Evolutionary conservation across 352 stramenopile genomes (phyloP).

Genomic region (Pythium sukuiense): DNA sequence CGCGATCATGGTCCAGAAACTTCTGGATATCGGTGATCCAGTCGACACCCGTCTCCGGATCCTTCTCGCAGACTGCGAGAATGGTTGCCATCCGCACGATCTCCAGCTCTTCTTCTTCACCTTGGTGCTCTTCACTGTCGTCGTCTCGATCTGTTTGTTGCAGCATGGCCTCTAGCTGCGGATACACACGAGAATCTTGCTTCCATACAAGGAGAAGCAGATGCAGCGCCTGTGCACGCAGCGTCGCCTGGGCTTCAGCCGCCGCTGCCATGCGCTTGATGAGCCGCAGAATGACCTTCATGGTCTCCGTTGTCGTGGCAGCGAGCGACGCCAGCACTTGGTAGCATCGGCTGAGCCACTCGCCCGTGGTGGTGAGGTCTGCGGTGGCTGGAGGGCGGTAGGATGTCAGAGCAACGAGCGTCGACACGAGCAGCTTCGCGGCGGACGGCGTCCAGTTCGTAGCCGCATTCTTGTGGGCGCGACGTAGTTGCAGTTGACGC

Average conservation of each 20-base stretch:
- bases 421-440: slow-evolving; percentile 57
- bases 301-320: slow-evolving; percentile 62
- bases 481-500: slow-evolving; percentile 32
- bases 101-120: slow-evolving; percentile 38
- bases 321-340: slow-evolving; percentile 49
- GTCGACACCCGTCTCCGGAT: slow-evolving; percentile 66
- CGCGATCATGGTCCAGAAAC: slow-evolving; percentile 49
- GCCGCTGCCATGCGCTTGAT: slow-evolving; percentile 58
- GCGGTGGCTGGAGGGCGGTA: not conserved
- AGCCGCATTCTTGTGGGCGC: slow-evolving; percentile 12
- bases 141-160: slow-evolving; percentile 38
- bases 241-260: slow-evolving; percentile 5
- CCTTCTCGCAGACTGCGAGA: slow-evolving; percentile 55
- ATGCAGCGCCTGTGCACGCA: slow-evolving; percentile 48
- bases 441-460: slow-evolving; percentile 33
- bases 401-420: slow-evolving; percentile 60
- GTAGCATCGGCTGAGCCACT: slow-evolving; percentile 46
- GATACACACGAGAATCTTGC: slow-evolving; percentile 66
- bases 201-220: slow-evolving; percentile 66
- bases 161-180: slow-evolving; percentile 53
- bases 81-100: slow-evolving; percentile 65
- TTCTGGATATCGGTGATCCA: slow-evolving; percentile 64
- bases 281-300: slow-evolving; percentile 71
- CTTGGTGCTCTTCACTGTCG: slow-evolving; percentile 32
- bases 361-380: not conserved